Evolutionary conservation across 345 rosid species (phyloP).

Genomic region (Passiflora organensis): DNA sequence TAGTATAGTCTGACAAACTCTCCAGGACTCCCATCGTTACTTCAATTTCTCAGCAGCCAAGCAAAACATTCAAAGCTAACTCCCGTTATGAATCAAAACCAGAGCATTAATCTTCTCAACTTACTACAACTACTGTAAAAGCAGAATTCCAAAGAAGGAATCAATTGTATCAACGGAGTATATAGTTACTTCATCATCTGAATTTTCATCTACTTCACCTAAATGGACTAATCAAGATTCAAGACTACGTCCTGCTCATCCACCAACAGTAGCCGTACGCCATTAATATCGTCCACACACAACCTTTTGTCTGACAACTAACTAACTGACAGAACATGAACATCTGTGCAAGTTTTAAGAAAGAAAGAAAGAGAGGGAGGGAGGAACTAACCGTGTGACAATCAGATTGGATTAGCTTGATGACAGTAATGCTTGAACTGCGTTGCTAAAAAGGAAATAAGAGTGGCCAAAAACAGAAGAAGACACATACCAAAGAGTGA

Average conservation of each 20-base stretch:
- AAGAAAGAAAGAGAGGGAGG: neutral
- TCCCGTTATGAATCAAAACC: too few species aligned
- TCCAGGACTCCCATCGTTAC: neutral
- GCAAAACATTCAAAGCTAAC: neutral
- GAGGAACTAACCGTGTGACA: neutral
- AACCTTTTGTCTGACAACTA: neutral
- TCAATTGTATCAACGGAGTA: too few species aligned
- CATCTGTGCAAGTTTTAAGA: neutral
- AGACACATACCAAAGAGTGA: constrained; percentile 5
- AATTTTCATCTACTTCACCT: constrained; percentile 6
- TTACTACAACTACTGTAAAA: too few species aligned
- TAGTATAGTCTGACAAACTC: too few species aligned
- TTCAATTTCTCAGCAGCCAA: constrained; percentile 4
- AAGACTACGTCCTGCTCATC: neutral
- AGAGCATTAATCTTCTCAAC: too few species aligned
- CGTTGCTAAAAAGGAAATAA: neutral
- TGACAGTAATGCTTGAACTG: neutral
- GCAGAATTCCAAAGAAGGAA: too few species aligned
- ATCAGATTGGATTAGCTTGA: neutral
- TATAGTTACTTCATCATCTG: constrained; percentile 2
- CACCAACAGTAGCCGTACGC: neutral
- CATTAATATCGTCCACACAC: neutral
- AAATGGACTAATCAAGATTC: constrained; percentile 3
- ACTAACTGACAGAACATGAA: neutral
- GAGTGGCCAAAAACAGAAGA: neutral